These are phyloP conservation scores for Fagus sylvatica DNA, from an alignment of 306 rosid species.

Conservation along the genomic window DNA sequence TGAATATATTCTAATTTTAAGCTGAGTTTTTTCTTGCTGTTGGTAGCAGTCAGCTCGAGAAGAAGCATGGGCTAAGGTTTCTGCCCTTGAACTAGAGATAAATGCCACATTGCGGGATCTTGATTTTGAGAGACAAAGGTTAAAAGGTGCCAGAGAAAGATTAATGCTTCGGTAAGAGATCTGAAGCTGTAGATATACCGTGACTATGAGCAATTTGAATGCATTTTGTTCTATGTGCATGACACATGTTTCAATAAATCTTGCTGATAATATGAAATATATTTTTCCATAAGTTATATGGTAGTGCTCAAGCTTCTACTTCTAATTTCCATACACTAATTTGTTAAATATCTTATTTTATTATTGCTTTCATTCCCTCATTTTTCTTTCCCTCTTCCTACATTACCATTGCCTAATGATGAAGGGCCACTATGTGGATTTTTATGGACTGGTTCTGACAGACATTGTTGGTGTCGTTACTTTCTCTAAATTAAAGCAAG, in stretches of 20 bases:
- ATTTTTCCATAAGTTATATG: background rate
- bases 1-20: constrained; percentile 26
- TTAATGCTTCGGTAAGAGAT: constrained; percentile 82
- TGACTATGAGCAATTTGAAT: background rate
- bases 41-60: constrained; percentile 99
- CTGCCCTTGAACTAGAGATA: constrained; percentile 89
- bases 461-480: background rate
- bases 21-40: constrained; percentile 55
- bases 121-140: constrained; percentile 78
- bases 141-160: constrained; percentile 90
- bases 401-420: background rate
- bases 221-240: background rate
- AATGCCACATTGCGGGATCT: constrained; percentile 84
- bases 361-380: no score
- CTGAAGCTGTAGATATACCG: constrained; percentile 10
- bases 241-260: background rate
- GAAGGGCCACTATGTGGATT: background rate
- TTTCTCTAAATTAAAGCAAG: background rate
- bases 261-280: background rate
- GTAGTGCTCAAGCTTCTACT: background rate
- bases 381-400: no score
- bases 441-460: background rate
- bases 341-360: background rate
- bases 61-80: constrained; percentile 98
- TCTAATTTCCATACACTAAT: background rate